These are phyloP conservation scores for Termitomyces sp. DNA, from an alignment of 768 basidiomycete species.

Conservation along the genomic window DNA sequence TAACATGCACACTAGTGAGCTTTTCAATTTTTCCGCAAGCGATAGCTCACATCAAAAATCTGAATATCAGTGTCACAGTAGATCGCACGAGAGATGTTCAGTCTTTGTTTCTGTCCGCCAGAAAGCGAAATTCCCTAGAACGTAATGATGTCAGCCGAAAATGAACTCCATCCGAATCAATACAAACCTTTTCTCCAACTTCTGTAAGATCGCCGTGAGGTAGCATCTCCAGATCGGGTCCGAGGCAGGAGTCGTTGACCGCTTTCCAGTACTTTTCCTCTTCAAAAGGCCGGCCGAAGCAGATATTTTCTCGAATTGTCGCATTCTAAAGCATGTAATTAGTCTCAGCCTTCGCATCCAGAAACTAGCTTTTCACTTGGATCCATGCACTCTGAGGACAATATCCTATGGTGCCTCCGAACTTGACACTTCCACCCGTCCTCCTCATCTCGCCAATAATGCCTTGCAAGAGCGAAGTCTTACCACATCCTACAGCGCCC, in stretches of 20 bases:
- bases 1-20: slow-evolving; percentile 16
- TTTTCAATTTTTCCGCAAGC: background rate
- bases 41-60: slow-evolving; percentile 63
- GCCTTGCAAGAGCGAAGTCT: slow-evolving; percentile 69
- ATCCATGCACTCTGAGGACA: slow-evolving; percentile 93
- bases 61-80: slow-evolving; percentile 86
- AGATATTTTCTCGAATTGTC: slow-evolving; percentile 85
- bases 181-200: slow-evolving; percentile 64
- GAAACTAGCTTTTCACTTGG: slow-evolving; percentile 39
- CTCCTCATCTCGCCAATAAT: slow-evolving; percentile 82
- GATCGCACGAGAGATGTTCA: slow-evolving; percentile 84
- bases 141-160: background rate
- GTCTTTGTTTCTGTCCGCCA: slow-evolving; percentile 75
- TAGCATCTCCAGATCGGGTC: slow-evolving; percentile 76
- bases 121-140: slow-evolving; percentile 77
- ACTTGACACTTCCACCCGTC: slow-evolving; percentile 59
- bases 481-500: slow-evolving; percentile 73
- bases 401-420: slow-evolving; percentile 77
- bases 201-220: slow-evolving; percentile 78
- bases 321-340: slow-evolving; percentile 48
- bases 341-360: slow-evolving; percentile 1
- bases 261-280: slow-evolving; percentile 81
- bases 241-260: slow-evolving; percentile 72
- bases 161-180: background rate
- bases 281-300: slow-evolving; percentile 82